Conservation (phyloP, 139 green algal species). For the Nannochloris sp. region DNA sequence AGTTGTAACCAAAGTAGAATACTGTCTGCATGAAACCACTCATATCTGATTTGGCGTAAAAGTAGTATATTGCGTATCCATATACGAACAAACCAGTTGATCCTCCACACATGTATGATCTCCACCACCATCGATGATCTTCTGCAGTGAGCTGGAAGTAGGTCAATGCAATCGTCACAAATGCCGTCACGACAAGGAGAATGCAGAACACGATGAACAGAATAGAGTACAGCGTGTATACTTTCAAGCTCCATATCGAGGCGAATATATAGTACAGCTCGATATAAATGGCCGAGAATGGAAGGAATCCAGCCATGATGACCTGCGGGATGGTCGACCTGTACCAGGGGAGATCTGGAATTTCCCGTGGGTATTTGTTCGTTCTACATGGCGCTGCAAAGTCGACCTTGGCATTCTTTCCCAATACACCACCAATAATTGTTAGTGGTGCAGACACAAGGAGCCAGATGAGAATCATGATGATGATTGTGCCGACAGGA, state of each 20-base stretch:
- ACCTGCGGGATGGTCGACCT: constrained; percentile 73
- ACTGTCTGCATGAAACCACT: constrained; percentile 66
- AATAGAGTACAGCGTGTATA: constrained; percentile 92
- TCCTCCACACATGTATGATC: constrained; percentile 88
- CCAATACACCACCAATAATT: constrained; percentile 66
- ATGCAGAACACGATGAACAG: constrained; percentile 93
- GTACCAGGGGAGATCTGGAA: constrained; percentile 86
- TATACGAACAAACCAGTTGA: constrained; percentile 92
- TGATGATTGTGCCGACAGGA: constrained; percentile 78
- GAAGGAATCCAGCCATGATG: constrained; percentile 88
- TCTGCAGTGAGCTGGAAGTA: constrained; percentile 95
- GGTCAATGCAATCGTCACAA: constrained; percentile 91
- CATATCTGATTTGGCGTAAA: constrained; percentile 79
- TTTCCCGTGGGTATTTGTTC: constrained; percentile 61
- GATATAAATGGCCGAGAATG: constrained; percentile 97
- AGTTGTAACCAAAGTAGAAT: constrained; percentile 88
- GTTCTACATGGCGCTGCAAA: constrained; percentile 74
- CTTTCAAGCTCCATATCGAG: constrained; percentile 94
- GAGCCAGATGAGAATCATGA: constrained; percentile 78
- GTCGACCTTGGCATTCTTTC: constrained; percentile 34
- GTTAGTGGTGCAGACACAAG: constrained; percentile 87
- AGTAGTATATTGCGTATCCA: constrained; percentile 98
- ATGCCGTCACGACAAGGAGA: constrained; percentile 85
- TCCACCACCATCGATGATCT: constrained; percentile 94
- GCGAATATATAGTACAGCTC: constrained; percentile 98